Percentiles rank a stretch among this genome's conserved stretches.
phyloP scores from a whole-genome alignment of 768 basidiomycete species.

The Fomitopsis serialis region DNA sequence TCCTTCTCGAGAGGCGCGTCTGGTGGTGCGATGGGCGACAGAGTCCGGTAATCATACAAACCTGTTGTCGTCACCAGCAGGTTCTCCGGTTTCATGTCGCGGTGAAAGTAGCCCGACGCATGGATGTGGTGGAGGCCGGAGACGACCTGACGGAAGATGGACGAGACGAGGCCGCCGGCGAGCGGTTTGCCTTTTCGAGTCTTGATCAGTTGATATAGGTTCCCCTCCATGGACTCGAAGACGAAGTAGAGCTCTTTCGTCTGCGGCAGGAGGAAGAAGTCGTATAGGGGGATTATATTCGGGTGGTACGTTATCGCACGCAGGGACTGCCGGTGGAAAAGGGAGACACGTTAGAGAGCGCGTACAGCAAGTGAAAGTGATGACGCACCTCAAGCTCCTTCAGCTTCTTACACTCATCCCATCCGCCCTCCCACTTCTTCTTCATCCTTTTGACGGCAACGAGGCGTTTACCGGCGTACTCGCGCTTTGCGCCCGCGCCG shows the following conservation, averaged over 20 bases:
- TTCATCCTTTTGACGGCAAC: slow-evolving; percentile 99
- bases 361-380: slow-evolving; percentile 7
- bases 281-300: slow-evolving; percentile 97
- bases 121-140: slow-evolving; percentile 92
- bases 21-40: slow-evolving; percentile 62
- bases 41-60: slow-evolving; percentile 82
- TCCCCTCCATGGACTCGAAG: slow-evolving; percentile 99
- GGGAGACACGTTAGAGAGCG: slow-evolving; percentile 11
- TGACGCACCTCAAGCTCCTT: slow-evolving; percentile 88
- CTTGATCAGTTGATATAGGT: slow-evolving; percentile 98
- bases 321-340: slow-evolving; percentile 59
- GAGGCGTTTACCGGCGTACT: slow-evolving; percentile 90
- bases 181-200: slow-evolving; percentile 91
- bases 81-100: slow-evolving; percentile 99
- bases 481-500: slow-evolving; percentile 85
- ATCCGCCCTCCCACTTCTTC: slow-evolving; percentile 95
- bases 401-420: slow-evolving; percentile 93
- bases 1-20: slow-evolving; percentile 79
- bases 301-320: slow-evolving; percentile 92
- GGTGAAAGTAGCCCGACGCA: slow-evolving; percentile 90
- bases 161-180: slow-evolving; percentile 94
- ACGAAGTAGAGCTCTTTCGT: slow-evolving; percentile 98
- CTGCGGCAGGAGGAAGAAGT: slow-evolving; percentile 95
- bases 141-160: slow-evolving; percentile 90
- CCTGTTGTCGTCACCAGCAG: slow-evolving; percentile 97